Evolutionary conservation across 176 grass and related monocot genomes (phyloP).

Genomic region (Aegilops sharonensis): DNA sequence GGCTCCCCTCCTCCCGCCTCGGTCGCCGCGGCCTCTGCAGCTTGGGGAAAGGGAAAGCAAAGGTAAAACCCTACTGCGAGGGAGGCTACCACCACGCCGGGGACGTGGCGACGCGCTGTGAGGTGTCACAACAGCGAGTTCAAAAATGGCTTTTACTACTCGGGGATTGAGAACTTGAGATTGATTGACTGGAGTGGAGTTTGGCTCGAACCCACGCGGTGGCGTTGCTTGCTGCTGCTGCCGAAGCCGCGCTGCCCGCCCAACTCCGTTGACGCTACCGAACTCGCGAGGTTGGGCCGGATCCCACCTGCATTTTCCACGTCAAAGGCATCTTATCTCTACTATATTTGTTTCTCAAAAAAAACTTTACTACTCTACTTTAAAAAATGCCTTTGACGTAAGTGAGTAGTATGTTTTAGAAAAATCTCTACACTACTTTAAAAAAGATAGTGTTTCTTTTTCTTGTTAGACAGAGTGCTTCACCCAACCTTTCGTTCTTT

Average conservation of each 20-base stretch:
- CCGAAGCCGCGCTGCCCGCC: not conserved
- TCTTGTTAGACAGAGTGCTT: too few species aligned
- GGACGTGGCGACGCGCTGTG: not conserved
- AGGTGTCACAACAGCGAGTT: not conserved
- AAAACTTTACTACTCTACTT: too few species aligned
- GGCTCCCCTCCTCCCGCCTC: not conserved
- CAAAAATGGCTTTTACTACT: not conserved
- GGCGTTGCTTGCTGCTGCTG: not conserved
- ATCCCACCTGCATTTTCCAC: not conserved
- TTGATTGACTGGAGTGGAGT: not conserved
- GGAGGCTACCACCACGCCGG: conserved; percentile 4
- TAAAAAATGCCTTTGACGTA: too few species aligned
- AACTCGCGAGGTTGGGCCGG: not conserved
- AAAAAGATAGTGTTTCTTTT: too few species aligned
- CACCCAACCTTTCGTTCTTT: too few species aligned
- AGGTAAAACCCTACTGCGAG: conserved; percentile 44
- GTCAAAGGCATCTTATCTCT: too few species aligned
- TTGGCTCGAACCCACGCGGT: conserved; percentile 31
- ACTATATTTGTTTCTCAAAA: too few species aligned
- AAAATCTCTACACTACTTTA: too few species aligned
- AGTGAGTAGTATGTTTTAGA: too few species aligned
- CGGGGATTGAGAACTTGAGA: not conserved
- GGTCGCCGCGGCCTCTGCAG: conserved; percentile 17
- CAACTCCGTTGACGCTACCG: conserved; percentile 23
- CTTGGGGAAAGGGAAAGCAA: conserved; percentile 19